Evolutionary conservation across 2,329 filamentous ascomycete genomes (phyloP).

Genomic region (Neofusicoccum kwambonambiense): DNA sequence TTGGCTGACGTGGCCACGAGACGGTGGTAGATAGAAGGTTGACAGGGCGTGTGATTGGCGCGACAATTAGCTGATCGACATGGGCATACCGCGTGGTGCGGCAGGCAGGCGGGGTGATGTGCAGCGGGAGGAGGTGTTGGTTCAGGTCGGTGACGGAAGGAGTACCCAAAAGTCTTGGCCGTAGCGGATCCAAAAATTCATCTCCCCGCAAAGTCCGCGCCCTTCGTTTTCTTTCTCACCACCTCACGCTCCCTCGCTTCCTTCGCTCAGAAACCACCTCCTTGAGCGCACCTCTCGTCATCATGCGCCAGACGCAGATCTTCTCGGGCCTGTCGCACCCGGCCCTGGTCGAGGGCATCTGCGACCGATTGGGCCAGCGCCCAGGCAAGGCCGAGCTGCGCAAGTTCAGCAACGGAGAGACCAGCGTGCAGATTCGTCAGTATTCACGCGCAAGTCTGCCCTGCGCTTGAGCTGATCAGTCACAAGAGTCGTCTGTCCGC

Average conservation of each 20-base stretch:
- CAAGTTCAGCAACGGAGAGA: constrained; percentile 70
- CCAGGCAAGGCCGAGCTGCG: constrained; percentile 60
- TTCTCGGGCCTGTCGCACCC: constrained; percentile 68
- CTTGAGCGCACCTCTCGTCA: neutral
- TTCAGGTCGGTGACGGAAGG: neutral
- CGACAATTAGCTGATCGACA: neutral
- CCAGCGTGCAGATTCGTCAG: constrained; percentile 64
- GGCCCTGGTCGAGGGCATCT: constrained; percentile 62
- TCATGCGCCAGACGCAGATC: constrained; percentile 66
- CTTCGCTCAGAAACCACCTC: neutral
- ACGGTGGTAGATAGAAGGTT: neutral
- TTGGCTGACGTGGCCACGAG: neutral
- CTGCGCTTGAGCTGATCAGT: constrained; percentile 11
- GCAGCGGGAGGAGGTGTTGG: too few species aligned
- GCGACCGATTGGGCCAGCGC: constrained; percentile 62
- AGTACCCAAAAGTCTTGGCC: constrained; percentile 2
- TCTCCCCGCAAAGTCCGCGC: constrained; percentile 2
- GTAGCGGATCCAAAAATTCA: constrained; percentile 11
- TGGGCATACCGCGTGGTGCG: too few species aligned
- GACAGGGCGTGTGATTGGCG: neutral
- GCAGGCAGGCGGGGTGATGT: neutral
- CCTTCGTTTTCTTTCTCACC: neutral
- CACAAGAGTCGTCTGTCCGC: constrained; percentile 65
- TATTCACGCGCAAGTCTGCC: constrained; percentile 18
- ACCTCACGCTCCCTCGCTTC: neutral